Base-by-base conservation (phyloP, 768 basidiomycete genomes). In the Auricularia heimuer region DNA sequence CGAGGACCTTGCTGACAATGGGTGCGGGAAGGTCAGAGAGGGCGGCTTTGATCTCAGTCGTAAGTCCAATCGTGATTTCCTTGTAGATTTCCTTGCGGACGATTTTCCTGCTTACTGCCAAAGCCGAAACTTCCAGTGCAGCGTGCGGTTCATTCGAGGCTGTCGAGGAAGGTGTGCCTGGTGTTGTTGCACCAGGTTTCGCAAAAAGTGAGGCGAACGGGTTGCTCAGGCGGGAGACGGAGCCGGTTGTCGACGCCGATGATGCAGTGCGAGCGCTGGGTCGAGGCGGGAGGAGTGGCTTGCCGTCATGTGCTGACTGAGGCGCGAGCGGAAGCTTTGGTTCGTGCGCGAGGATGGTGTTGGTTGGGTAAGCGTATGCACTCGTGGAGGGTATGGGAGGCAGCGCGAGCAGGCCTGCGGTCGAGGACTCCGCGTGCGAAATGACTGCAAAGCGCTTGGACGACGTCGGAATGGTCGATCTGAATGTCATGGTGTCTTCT, bases 201-300 rank as follows among this genome's bases (percentile, higher is more conserved):
- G 75, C 89, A 69, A 92, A 92, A n/a, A 94, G 80, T 1, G 88
- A 87, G 0, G 90, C 87, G 69, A 94, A 94, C 0, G 91, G 87
- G 69, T 88, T 89, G 34, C 82, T 74, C 11, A 92, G 79, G 0
- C 89, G 80, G 0, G 84, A 79, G 0, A 74, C 64, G 76, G 79
- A 54, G 75, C 78, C 11, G 76, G 81, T 35, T 78, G 73, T 0
- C 81, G 82, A 18, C 83, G 86, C 64, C 12, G 71, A 64, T 11
- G 70, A 60, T 7, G 70, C 61, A n/a, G 39, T 21, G 1, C 69
- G 66, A n/a, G 68, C 61, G 66, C 72, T 72, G 8, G 71, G 71
- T 18, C 69, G 71, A 7, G 71, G 73, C n/a, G 71, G 77, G 54
- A 71, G 74, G n/a, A 69, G 70, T 0, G 70, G 72, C 47, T 69